Conservation (phyloP, 352 stramenopile species). For the Globisporangium spiculum region DNA sequence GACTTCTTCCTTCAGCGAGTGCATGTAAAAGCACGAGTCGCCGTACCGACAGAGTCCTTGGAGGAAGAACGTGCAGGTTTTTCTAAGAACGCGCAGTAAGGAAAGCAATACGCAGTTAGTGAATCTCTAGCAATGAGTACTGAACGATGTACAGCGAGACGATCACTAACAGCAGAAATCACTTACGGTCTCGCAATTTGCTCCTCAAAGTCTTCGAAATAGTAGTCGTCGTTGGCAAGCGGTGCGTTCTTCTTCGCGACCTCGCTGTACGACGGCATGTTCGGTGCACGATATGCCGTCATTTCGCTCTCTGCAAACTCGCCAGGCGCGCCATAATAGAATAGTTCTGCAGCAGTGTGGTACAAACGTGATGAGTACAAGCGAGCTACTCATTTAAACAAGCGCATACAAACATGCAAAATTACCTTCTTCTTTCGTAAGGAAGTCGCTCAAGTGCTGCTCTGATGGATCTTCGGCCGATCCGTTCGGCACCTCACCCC, state of each 20-base stretch:
- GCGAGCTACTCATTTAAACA: not conserved
- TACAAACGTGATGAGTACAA: not conserved
- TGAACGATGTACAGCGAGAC: not conserved
- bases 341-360: constrained; percentile 38
- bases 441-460: constrained; percentile 65
- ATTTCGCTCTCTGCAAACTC: constrained; percentile 45
- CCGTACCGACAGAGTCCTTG: constrained; percentile 81
- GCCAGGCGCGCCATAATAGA: constrained; percentile 75
- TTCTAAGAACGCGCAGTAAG: constrained; percentile 28
- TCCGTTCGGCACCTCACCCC: not conserved
- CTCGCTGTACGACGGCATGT: constrained; percentile 53
- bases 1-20: constrained; percentile 45
- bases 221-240: constrained; percentile 19
- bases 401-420: constrained; percentile 1
- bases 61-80: constrained; percentile 82
- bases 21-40: constrained; percentile 78
- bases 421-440: constrained; percentile 75
- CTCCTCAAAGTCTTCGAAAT: constrained; percentile 34
- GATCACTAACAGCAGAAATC: not conserved
- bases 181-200: constrained; percentile 53
- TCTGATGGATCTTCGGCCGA: constrained; percentile 22
- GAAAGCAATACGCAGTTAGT: not conserved
- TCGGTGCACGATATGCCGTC: constrained; percentile 17
- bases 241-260: constrained; percentile 42
- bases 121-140: not conserved